A percentile compares a stretch with the other conserved stretches of the same genome.
Evolutionary conservation across 1,284 basidiomycete genomes (phyloP).

Genomic region (Leucoagaricus sp.): DNA sequence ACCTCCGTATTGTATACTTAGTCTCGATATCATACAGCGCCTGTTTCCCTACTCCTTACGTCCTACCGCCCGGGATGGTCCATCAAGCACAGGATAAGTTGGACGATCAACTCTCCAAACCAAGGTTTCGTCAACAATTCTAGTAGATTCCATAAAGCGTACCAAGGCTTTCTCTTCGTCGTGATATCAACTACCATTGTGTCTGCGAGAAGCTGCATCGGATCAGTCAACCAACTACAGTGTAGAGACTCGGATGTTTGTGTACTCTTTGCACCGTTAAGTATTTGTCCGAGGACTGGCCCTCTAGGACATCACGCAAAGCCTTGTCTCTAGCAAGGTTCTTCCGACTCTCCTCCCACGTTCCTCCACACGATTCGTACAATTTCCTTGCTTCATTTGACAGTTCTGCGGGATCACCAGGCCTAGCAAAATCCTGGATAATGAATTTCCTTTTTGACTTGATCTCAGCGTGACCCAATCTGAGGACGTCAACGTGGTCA

Average conservation of each 20-base stretch:
- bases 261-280: conserved; percentile 51
- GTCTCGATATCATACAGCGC: too few species aligned
- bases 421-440: conserved; percentile 39
- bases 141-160: conserved; percentile 4
- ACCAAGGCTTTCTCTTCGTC: conserved; percentile 17
- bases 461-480: conserved; percentile 47
- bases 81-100: too few species aligned
- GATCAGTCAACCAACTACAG: not conserved
- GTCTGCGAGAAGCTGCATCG: conserved; percentile 6
- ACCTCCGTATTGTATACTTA: too few species aligned
- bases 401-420: conserved; percentile 39
- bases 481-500: conserved; percentile 50
- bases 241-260: not conserved
- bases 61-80: too few species aligned
- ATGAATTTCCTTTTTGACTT: conserved; percentile 33
- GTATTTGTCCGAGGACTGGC: conserved; percentile 50
- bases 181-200: too few species aligned
- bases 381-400: conserved; percentile 39
- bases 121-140: too few species aligned
- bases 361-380: conserved; percentile 42
- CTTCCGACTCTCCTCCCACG: conserved; percentile 45
- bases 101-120: too few species aligned
- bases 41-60: too few species aligned
- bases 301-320: conserved; percentile 42
- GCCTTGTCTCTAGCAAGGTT: conserved; percentile 37